These are phyloP conservation scores for Verbascum thapsus DNA, from an alignment of 257 asterid genomes.

Conservation along the genomic window DNA sequence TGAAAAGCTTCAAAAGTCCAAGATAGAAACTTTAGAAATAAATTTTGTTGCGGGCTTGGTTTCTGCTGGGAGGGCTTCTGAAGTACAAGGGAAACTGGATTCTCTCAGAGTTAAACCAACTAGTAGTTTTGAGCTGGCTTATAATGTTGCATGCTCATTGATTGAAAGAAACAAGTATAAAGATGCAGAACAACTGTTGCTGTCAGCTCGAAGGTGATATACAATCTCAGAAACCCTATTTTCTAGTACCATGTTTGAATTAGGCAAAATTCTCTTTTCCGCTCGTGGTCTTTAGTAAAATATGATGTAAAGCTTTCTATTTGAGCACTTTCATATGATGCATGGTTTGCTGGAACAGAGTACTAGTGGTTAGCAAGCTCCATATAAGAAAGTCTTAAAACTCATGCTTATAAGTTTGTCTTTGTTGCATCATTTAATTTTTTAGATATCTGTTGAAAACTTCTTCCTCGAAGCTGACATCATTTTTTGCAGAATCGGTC, in stretches of 20 bases:
- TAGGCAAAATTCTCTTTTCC: not conserved
- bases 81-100: conserved; percentile 76
- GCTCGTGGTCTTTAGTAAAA: conserved; percentile 6
- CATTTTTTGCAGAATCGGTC: conserved; percentile 71
- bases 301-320: conserved; percentile 15
- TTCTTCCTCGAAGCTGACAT: conserved; percentile 17
- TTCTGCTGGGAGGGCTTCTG: conserved; percentile 86
- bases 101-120: conserved; percentile 74
- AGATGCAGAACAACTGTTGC: conserved; percentile 87
- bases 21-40: conserved; percentile 66
- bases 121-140: conserved; percentile 93
- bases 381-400: no score
- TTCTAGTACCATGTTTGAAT: not conserved
- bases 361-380: no score
- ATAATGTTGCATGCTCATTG: conserved; percentile 86
- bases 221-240: conserved; percentile 21
- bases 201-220: conserved; percentile 81
- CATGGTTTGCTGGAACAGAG: no score
- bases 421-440: conserved; percentile 9
- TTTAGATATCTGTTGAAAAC: conserved; percentile 4
- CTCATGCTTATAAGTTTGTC: no score
- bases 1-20: conserved; percentile 72
- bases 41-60: conserved; percentile 82
- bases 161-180: conserved; percentile 62
- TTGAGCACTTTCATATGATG: not conserved